These are phyloP conservation scores for Eurotiales sp. DNA, from an alignment of 2,329 filamentous ascomycete species.

Conservation along the genomic window DNA sequence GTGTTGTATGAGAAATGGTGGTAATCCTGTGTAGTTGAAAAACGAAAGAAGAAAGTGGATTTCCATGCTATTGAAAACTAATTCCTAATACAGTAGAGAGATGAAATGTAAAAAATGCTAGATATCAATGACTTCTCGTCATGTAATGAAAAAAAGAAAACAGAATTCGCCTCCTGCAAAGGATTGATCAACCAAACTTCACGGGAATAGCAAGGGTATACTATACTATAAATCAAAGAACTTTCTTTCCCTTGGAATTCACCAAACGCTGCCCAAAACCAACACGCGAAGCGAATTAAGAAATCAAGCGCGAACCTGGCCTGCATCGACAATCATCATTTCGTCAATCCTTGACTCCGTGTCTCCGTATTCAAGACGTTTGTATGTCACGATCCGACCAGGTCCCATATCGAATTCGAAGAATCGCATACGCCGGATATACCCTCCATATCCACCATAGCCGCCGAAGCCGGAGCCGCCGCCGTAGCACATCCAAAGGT, in stretches of 20 bases:
- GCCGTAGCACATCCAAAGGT: slow-evolving; percentile 97
- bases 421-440: slow-evolving; percentile 75
- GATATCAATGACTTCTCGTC: too few species aligned
- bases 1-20: slow-evolving; percentile 64
- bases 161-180: neutral
- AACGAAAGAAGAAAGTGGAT: too few species aligned
- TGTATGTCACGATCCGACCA: slow-evolving; percentile 86
- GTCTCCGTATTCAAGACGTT: slow-evolving; percentile 70
- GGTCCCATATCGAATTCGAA: slow-evolving; percentile 94
- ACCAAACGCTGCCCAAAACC: neutral
- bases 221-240: neutral
- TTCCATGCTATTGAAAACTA: too few species aligned
- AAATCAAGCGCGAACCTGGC: slow-evolving; percentile 27
- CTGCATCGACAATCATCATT: slow-evolving; percentile 59
- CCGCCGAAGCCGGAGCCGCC: slow-evolving; percentile 90
- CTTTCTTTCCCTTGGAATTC: neutral
- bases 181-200: neutral
- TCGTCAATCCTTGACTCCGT: slow-evolving; percentile 53
- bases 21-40: slow-evolving; percentile 37
- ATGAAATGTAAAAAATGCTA: too few species aligned
- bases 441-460: slow-evolving; percentile 87
- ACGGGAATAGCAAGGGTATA: neutral
- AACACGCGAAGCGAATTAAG: slow-evolving; percentile 17
- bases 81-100: too few species aligned
- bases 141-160: neutral